Conservation (phyloP, 2,329 filamentous ascomycete genomes). For the Diaporthe citri region DNA sequence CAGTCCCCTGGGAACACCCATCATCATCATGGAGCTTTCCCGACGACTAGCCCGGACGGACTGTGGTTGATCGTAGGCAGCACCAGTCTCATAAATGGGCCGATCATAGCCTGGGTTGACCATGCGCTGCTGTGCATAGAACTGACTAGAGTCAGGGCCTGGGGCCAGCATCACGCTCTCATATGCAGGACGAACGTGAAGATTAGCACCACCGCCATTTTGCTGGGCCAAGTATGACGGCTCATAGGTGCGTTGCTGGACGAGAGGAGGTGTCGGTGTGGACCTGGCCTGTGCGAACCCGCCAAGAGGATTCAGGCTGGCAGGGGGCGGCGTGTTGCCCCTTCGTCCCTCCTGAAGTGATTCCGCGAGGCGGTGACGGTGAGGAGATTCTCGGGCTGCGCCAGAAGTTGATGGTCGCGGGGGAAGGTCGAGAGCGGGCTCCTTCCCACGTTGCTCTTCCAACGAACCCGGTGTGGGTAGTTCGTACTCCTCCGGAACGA, state of each 20-base stretch:
- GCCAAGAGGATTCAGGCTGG: conserved; percentile 43
- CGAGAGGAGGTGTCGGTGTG: conserved; percentile 60
- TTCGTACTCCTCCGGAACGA: conserved; percentile 74
- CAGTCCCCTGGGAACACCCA: conserved; percentile 59
- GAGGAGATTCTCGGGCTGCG: conserved; percentile 59
- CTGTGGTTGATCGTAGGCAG: conserved; percentile 53
- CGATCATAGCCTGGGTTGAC: conserved; percentile 54
- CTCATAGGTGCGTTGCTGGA: conserved; percentile 57
- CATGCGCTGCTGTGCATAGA: conserved; percentile 44
- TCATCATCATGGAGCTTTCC: conserved; percentile 72
- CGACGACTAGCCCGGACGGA: conserved; percentile 61
- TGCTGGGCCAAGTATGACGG: conserved; percentile 56
- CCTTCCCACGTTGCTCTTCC: conserved; percentile 42
- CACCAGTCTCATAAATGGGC: conserved; percentile 49
- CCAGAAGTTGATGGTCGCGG: conserved; percentile 64
- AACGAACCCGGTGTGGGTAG: conserved; percentile 61
- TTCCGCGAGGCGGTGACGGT: conserved; percentile 62
- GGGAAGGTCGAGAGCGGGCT: conserved; percentile 42
- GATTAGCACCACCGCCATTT: conserved; percentile 45
- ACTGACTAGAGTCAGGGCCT: conserved; percentile 52
- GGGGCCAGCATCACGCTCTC: conserved; percentile 55
- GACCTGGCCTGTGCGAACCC: conserved; percentile 47
- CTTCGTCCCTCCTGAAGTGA: conserved; percentile 51
- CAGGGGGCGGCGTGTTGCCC: conserved; percentile 63
- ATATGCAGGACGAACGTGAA: conserved; percentile 57